phyloP scores from a whole-genome alignment of 306 rosid genomes.

The Boehmeria nivea region DNA sequence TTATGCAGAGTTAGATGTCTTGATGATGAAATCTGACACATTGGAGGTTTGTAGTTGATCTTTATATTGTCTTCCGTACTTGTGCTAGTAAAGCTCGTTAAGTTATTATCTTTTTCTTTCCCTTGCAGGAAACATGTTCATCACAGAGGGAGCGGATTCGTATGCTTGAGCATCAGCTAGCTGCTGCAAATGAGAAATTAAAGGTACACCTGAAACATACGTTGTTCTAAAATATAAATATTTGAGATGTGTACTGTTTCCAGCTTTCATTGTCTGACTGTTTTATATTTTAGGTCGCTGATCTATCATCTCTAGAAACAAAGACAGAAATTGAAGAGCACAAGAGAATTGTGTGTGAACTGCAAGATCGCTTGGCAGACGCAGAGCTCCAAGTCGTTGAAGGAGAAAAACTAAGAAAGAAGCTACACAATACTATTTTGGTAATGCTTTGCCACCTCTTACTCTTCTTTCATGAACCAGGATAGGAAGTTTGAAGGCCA shows the following conservation, averaged over 20 bases:
- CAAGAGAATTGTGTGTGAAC: slow-evolving; percentile 38
- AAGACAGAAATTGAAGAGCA: slow-evolving; percentile 56
- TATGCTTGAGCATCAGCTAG: slow-evolving; percentile 42
- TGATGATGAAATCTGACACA: slow-evolving; percentile 50
- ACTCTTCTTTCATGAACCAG: no score
- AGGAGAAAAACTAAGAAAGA: slow-evolving; percentile 77
- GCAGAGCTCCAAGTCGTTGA: slow-evolving; percentile 59
- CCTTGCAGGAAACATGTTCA: slow-evolving; percentile 57
- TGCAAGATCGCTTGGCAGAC: slow-evolving; percentile 59
- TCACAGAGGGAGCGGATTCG: slow-evolving; percentile 63
- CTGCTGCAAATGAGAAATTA: slow-evolving; percentile 57
- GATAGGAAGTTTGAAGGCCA: neutral
- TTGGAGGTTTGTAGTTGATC: slow-evolving; percentile 52
- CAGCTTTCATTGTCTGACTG: neutral
- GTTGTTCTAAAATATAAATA: no score
- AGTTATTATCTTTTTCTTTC: neutral
- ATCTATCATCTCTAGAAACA: slow-evolving; percentile 56
- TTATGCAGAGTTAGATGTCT: slow-evolving; percentile 47
- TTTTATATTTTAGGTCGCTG: slow-evolving; percentile 51
- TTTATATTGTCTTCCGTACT: neutral
- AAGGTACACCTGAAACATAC: slow-evolving; percentile 51
- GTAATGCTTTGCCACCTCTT: slow-evolving; percentile 29
- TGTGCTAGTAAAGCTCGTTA: slow-evolving; percentile 6
- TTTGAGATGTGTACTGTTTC: no score
- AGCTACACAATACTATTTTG: slow-evolving; percentile 80